These are phyloP conservation scores for Tetrahymena malaccensis DNA, from an alignment of 73 alveolate species.

Conservation along the genomic window DNA sequence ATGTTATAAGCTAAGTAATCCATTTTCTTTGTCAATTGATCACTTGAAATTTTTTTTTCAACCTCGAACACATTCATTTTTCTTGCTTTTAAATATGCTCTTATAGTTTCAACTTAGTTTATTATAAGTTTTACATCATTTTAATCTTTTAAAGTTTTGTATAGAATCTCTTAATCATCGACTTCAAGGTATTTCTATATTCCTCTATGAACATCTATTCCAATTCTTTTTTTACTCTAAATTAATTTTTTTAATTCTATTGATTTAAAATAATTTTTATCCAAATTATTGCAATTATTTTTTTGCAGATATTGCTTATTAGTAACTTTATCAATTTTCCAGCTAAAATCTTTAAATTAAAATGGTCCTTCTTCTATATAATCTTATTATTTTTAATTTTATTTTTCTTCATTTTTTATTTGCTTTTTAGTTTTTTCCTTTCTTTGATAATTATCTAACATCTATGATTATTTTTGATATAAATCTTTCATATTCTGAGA, in stretches of 20 bases:
- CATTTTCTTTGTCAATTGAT: background rate
- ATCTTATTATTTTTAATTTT: background rate
- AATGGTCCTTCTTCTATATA: background rate
- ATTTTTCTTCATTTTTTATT: too few relatives aligned
- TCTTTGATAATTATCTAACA: too few relatives aligned
- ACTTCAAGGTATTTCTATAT: background rate
- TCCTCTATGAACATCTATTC: background rate
- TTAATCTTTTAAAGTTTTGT: background rate
- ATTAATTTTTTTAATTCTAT: background rate
- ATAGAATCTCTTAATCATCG: background rate
- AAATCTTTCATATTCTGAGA: too few relatives aligned
- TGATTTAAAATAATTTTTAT: background rate
- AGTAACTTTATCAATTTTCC: background rate
- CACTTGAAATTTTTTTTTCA: background rate
- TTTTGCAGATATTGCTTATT: background rate
- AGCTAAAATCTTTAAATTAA: background rate
- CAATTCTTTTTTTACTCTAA: background rate
- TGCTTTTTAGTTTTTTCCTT: too few relatives aligned
- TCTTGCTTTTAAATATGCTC: background rate
- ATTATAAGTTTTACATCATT: background rate
- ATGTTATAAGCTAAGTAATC: background rate
- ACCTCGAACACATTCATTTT: background rate
- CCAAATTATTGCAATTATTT: background rate
- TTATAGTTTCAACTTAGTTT: background rate
- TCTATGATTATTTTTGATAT: too few relatives aligned